Evolutionary conservation across 1,139 yeast species (phyloP).

Genomic region (Wickerhamomyces sp.): DNA sequence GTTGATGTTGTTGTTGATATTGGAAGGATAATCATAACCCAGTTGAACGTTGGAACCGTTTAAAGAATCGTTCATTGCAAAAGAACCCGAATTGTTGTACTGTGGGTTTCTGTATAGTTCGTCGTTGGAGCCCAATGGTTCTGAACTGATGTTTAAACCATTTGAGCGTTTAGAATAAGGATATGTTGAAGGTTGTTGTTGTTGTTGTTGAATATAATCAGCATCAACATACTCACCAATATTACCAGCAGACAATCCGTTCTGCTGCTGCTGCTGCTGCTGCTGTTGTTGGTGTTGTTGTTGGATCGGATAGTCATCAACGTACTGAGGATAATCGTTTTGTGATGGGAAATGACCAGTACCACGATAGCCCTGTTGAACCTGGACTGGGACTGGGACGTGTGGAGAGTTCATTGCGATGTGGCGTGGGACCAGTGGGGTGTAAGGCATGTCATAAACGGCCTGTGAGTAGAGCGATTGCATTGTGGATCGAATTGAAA

Average conservation of each 20-base stretch:
- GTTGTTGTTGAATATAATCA: not conserved
- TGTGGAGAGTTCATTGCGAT: constrained; percentile 20
- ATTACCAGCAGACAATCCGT: too few relatives aligned
- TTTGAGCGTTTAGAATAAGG: not conserved
- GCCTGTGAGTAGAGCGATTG: constrained; percentile 16
- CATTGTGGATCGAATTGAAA: too few relatives aligned
- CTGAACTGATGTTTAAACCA: not conserved
- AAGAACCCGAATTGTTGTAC: not conserved
- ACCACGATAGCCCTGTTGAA: constrained; percentile 4
- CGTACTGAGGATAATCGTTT: constrained; percentile 11
- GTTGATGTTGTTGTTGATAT: not conserved
- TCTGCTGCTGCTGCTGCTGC: constrained; percentile 2
- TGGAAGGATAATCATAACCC: constrained; percentile 1
- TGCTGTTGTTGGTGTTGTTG: constrained; percentile 4
- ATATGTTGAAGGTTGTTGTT: not conserved
- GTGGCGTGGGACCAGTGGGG: constrained; percentile 21
- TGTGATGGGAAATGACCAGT: constrained; percentile 14
- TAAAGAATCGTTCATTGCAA: not conserved
- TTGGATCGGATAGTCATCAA: constrained; percentile 6
- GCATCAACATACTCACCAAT: too few relatives aligned
- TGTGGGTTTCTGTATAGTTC: constrained; percentile 1
- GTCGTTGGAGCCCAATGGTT: not conserved
- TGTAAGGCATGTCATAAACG: constrained; percentile 18
- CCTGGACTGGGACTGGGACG: too few relatives aligned
- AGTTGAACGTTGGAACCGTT: not conserved